Evolutionary conservation across 163 green algal genomes (phyloP), one percentile per base, ranked within the genome.

Genomic region (Coccomyxa subellipsoidea): DNA sequence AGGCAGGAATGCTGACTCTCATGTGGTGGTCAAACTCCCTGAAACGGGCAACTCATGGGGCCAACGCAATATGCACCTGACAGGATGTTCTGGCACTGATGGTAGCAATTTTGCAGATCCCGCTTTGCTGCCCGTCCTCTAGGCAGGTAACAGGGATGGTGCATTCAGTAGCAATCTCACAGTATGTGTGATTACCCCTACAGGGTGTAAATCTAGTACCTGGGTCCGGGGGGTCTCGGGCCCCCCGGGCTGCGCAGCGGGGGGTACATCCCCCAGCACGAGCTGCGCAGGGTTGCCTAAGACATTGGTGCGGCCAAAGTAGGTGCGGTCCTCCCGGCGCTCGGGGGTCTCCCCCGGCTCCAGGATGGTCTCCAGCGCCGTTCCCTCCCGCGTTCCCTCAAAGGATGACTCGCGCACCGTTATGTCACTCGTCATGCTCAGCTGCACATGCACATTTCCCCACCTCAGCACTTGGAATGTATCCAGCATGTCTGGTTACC

Each of bases 401-500:
- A 73, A 73, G 18, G 66, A 73, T 6, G 66, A 73, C 66, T 73
- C 66, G 21, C 66, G 66, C 1, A 23, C 66, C 1, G 66, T 73
- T 18, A 73, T 73, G 66, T 73, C 66, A 23, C 66, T 73, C n/a
- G 66, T 73, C 29, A 36, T 32, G 27, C 66, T 73, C 66, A 73
- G 66, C 66, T 73, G 66, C 8, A 10, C 66, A 59, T 18, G 47
- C 47, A n/a, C 47, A 59, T 12, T 12, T 18, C 2, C 40, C 47
- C 47, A 59, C 47, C 21, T 12, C 2, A 8, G 23, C n/a, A n/a
- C n/a, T n/a, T n/a, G n/a, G n/a, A n/a, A n/a, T n/a, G n/a, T n/a
- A n/a, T n/a, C n/a, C n/a, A n/a, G n/a, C n/a, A n/a, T n/a, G n/a
- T n/a, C n/a, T n/a, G n/a, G 47, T 12, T 18, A 66, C 18, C 47